Evolutionary conservation across 2,329 filamentous ascomycete species (phyloP), one percentile per base, ranked within the genome.

Genomic region (Meredithiella fracta): DNA sequence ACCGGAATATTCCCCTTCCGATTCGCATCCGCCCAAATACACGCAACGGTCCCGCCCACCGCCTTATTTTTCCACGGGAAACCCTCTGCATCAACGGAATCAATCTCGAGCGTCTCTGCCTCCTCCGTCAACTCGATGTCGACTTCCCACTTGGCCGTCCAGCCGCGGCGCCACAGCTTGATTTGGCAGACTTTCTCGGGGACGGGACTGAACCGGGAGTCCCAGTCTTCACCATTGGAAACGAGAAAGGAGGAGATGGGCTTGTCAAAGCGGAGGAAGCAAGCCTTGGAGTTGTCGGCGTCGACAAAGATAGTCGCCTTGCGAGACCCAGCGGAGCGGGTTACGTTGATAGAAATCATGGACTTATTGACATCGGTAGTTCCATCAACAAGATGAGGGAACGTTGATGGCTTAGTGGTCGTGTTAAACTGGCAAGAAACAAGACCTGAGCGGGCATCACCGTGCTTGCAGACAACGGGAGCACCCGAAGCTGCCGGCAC

Each of bases 1-100:
- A 90, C 90, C 0, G 91, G 90, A 51, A 97, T 89, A 1, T 75
- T 74, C 2, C 79, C 83, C 1, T 69, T 67, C 37, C 72, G 70
- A 64, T 96, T 96, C 47, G 79, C 82, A 69, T 98, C 92, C 63
- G 84, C 88, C 89, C 90, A 97, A 31, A 86, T 72, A 68, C 92
- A 97, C 15, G 83, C 75, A 1, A 90, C 80, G 71, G 75, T 89
- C 86, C 60, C 73, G 75, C 34, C 88, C 65, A 31, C 31, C 40
- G 38, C n/a, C 40, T 44, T 44, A 2, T 8, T 44, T 17, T 44
- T 44, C 40, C 40, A 44, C 40, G 11, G 40, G 2, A 44, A 44
- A 2, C 20, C 42, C 5, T 25, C 25, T 15, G 34, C 29, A 11
- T 34, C 29, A 5, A 34, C 29, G 11, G 5, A 29, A 23, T 57